Base-by-base conservation (phyloP, 192 early-diverging fungal genomes). In the Fimicolochytrium jonesii region DNA sequence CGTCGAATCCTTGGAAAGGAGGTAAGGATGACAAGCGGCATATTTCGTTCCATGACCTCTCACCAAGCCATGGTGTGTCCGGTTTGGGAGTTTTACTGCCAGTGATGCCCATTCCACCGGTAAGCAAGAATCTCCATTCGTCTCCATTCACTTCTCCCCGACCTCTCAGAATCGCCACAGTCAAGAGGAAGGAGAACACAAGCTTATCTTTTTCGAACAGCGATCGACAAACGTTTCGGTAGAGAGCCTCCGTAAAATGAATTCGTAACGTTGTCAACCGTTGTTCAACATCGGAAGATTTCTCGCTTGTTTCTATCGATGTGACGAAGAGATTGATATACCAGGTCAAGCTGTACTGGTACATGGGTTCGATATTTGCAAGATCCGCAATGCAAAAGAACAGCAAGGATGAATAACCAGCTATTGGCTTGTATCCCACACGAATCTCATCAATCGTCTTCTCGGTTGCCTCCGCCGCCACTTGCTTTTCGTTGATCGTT, bases 141-240 rank as follows among this genome's bases (percentile, higher is more conserved):
- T 70, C 74, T 7, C 56, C 56, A 47, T 82, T 73, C 36, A 84
- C 55, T 53, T 83, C 80, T n/a, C 74, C 74, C 6, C 62, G 47
- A 17, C 68, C 77, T 20, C 64, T 45, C 43, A 84, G 53, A 32
- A 84, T 83, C 2, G 79, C 72, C 4, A 75, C 55, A 41, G 73
- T 75, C 13, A 84, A 64, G 67, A 82, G 50, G 50, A 84, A 80
- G 5, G 81, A 78, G 43, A 84, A 84, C 13, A 81, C 70, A 13
- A 84, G 78, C 71, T 84, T 84, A 63, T 84, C 82, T 56, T 84
- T 84, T 68, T 84, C 82, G 71, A 84, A 84, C 28, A 84, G 64
- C 42, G 80, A 83, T 58, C 82, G 39, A 52, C 82, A 84, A 7
- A 84, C 76, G 64, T 84, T 84, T 22, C 73, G 65, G 45, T 81